A percentile compares a stretch with the other conserved stretches of the same genome.
Evolutionary conservation across 2,329 filamentous ascomycete genomes (phyloP).

Genomic region (Paraphoma chrysanthemicola): DNA sequence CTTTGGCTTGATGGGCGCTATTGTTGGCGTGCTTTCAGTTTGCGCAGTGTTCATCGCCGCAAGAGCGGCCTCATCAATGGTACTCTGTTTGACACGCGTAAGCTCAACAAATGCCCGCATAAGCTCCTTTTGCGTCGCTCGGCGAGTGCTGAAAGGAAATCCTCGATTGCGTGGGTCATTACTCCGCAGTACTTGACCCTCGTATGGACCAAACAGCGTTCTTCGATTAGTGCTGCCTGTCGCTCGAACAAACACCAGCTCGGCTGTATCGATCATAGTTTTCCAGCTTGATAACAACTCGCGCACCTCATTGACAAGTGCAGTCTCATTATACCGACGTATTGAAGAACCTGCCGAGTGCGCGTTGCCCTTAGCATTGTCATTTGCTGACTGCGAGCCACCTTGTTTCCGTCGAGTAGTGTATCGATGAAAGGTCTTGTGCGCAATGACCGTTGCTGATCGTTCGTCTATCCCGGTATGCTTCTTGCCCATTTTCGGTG

Average conservation of each 20-base stretch:
- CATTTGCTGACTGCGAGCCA: slow-evolving; percentile 91
- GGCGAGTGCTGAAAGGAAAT: slow-evolving; percentile 90
- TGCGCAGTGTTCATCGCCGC: slow-evolving; percentile 55
- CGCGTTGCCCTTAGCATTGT: slow-evolving; percentile 90
- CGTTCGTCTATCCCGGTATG: slow-evolving; percentile 75
- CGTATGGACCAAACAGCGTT: slow-evolving; percentile 90
- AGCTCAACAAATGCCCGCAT: slow-evolving; percentile 95
- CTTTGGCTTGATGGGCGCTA: slow-evolving; percentile 52
- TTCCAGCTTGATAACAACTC: slow-evolving; percentile 85
- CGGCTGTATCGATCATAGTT: slow-evolving; percentile 79
- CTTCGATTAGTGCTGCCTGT: slow-evolving; percentile 85
- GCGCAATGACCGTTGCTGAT: slow-evolving; percentile 85
- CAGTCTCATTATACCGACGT: slow-evolving; percentile 92
- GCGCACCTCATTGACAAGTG: slow-evolving; percentile 86
- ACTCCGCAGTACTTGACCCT: slow-evolving; percentile 79
- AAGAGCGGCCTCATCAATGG: slow-evolving; percentile 72
- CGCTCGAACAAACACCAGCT: slow-evolving; percentile 87
- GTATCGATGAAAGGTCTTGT: slow-evolving; percentile 98
- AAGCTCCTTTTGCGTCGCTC: slow-evolving; percentile 91
- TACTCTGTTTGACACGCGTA: slow-evolving; percentile 84
- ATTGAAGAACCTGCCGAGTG: slow-evolving; percentile 92
- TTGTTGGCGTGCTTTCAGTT: slow-evolving; percentile 50
- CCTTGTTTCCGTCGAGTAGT: slow-evolving; percentile 96
- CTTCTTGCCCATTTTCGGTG: slow-evolving; percentile 77
- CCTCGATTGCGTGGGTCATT: slow-evolving; percentile 83